These are phyloP conservation scores for Eucalyptus tenuipes DNA, from an alignment of 345 rosid species.

Conservation along the genomic window DNA sequence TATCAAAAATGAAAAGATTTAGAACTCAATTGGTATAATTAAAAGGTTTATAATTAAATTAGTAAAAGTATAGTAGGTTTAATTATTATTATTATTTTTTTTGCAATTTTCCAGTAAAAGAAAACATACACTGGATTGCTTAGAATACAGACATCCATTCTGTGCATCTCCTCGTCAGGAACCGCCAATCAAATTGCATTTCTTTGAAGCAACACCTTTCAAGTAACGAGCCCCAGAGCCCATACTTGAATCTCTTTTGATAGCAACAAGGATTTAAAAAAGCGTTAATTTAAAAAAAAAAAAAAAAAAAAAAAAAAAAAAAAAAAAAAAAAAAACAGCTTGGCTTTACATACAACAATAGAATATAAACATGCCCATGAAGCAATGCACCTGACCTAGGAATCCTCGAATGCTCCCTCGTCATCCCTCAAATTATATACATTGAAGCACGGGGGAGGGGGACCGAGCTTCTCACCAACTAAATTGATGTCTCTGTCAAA, in stretches of 20 bases:
- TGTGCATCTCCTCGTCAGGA: not conserved
- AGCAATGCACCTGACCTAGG: not conserved
- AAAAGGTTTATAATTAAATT: not conserved
- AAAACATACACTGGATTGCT: not conserved
- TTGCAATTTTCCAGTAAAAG: too few species aligned
- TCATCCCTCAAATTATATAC: not conserved
- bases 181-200: not conserved
- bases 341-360: not conserved
- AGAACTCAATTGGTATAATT: too few species aligned
- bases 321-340: not conserved
- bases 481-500: not conserved
- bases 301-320: not conserved
- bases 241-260: not conserved
- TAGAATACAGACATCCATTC: not conserved
- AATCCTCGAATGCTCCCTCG: not conserved
- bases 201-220: not conserved
- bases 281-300: not conserved
- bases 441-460: not conserved
- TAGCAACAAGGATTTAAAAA: not conserved
- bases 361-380: not conserved
- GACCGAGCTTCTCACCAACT: not conserved
- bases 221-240: not conserved
- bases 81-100: rapidly evolving
- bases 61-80: not conserved
- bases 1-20: not conserved